phyloP scores from a whole-genome alignment of 257 asterid genomes.

The Cordia subcordata region DNA sequence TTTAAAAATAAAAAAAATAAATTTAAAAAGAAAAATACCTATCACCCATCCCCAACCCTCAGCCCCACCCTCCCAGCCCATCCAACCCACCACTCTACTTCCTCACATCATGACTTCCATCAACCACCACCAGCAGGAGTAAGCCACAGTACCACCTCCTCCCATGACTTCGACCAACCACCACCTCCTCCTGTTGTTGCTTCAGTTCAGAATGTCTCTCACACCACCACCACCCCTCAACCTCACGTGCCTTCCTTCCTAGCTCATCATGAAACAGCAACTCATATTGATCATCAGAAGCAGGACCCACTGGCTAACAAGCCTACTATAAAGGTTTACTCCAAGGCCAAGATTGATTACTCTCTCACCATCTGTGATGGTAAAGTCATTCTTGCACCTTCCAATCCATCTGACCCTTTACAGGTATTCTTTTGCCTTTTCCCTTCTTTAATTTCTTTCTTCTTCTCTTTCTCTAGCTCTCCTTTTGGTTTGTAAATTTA shows the following conservation, averaged over 20 bases:
- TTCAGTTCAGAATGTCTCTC: too few species aligned
- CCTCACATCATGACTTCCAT: too few species aligned
- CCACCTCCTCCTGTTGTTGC: not conserved
- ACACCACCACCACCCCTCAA: slow-evolving; percentile 14
- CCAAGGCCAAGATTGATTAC: slow-evolving; percentile 58
- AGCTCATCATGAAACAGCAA: not conserved
- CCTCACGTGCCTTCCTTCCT: too few species aligned
- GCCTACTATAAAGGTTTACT: slow-evolving; percentile 57
- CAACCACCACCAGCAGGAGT: too few species aligned
- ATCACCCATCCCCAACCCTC: too few species aligned
- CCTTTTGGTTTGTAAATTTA: too few species aligned
- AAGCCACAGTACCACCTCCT: slow-evolving; percentile 2
- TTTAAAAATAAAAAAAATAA: too few species aligned
- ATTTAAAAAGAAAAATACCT: too few species aligned
- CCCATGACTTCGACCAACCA: slow-evolving; percentile 21
- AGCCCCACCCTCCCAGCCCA: too few species aligned
- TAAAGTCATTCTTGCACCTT: slow-evolving; percentile 53
- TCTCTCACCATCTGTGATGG: slow-evolving; percentile 69
- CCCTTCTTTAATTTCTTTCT: not conserved
- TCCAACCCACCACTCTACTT: too few species aligned
- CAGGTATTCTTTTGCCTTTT: slow-evolving; percentile 40
- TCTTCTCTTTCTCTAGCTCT: too few species aligned
- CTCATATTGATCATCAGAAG: not conserved
- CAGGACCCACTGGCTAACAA: slow-evolving; percentile 24
- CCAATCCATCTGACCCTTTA: slow-evolving; percentile 59